A percentile compares a stretch with the other conserved stretches of the same genome.
Evolutionary conservation across 179 eudicot species (phyloP).

Genomic region (Heliamphora pulchella): DNA sequence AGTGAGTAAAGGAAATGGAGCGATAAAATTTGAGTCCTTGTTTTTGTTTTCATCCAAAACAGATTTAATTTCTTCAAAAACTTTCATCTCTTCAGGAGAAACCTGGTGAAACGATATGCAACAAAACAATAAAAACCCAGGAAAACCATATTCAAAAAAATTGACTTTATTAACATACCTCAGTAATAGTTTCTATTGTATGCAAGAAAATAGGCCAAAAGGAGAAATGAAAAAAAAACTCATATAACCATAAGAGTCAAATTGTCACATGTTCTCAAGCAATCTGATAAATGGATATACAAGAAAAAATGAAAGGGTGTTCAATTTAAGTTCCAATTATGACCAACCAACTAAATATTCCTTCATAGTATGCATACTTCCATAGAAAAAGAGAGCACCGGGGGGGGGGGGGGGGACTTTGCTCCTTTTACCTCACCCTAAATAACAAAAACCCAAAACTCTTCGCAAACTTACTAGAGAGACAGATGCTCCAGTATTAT

Average conservation of each 20-base stretch:
- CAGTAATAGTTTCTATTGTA: not conserved
- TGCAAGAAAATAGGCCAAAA: not conserved
- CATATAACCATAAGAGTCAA: not conserved
- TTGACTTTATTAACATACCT: not conserved
- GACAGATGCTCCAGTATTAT: slow-evolving; percentile 81
- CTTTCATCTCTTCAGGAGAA: slow-evolving; percentile 66
- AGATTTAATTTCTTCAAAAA: slow-evolving; percentile 67
- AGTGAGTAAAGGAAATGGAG: slow-evolving; percentile 75
- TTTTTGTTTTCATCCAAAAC: slow-evolving; percentile 50
- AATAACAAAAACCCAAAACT: too few relatives aligned
- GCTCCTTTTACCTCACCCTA: too few relatives aligned
- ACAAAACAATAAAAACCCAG: slow-evolving; percentile 5
- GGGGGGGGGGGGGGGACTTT: too few relatives aligned
- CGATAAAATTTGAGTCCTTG: slow-evolving; percentile 53
- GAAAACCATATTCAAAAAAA: not conserved
- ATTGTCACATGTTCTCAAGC: not conserved
- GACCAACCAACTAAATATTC: slow-evolving; percentile 5
- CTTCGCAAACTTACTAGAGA: slow-evolving; percentile 60
- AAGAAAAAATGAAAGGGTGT: too few relatives aligned
- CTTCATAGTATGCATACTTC: not conserved
- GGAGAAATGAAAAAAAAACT: not conserved
- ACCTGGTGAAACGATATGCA: slow-evolving; percentile 40
- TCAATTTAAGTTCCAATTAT: too few relatives aligned
- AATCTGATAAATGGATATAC: too few relatives aligned
- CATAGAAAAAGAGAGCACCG: not conserved